Evolutionary conservation across 768 basidiomycete genomes (phyloP).

Genomic region (Gloeophyllum trabeum): DNA sequence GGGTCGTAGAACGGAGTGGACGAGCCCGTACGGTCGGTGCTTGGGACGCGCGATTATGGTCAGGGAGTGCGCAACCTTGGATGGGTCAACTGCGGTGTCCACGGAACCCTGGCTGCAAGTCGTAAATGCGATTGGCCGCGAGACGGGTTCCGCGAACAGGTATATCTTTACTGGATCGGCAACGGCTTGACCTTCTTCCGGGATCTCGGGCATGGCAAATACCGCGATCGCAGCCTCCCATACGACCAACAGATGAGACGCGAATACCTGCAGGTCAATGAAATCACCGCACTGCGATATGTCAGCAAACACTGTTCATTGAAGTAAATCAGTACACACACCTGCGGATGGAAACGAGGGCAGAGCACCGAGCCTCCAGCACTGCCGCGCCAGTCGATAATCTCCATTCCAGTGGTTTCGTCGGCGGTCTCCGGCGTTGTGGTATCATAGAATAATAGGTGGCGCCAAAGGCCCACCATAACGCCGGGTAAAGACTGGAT

Average conservation of each 20-base stretch:
- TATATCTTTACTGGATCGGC: not conserved
- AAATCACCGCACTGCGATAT: not conserved
- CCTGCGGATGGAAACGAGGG: too few relatives aligned
- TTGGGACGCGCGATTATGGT: not conserved
- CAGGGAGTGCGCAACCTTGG: not conserved
- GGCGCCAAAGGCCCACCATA: not conserved
- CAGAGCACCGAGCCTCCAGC: not conserved
- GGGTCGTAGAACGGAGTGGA: not conserved
- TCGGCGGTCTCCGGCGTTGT: not conserved
- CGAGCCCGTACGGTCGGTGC: not conserved
- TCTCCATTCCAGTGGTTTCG: not conserved
- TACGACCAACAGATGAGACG: not conserved
- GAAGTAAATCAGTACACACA: too few relatives aligned
- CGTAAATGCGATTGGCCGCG: not conserved
- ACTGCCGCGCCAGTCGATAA: not conserved
- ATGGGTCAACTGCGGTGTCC: not conserved
- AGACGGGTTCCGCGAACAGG: not conserved
- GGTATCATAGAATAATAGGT: not conserved
- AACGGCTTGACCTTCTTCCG: not conserved
- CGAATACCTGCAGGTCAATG: not conserved
- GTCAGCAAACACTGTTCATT: not conserved
- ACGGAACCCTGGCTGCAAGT: not conserved
- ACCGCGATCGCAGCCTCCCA: not conserved
- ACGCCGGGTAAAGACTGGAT: not conserved
- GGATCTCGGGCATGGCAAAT: not conserved